Percentiles rank a stretch among this genome's conserved stretches.
Conservation (phyloP, 805 yeast genomes). For the Saccharomyces kudriavzevii region DNA sequence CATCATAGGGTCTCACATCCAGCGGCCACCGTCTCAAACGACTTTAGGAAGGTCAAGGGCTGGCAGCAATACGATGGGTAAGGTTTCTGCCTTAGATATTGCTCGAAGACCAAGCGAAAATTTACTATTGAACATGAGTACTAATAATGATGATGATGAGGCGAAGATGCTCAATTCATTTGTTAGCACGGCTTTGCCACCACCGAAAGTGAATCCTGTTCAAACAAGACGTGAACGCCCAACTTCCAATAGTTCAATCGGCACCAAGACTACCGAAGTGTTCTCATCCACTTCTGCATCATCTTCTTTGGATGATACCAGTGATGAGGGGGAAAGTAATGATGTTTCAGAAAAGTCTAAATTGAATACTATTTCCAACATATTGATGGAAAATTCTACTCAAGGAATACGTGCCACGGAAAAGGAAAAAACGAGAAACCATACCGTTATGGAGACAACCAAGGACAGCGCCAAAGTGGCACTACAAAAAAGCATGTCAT, state of each 20-base stretch:
- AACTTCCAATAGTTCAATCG: conserved; percentile 27
- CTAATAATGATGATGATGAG: conserved; percentile 3
- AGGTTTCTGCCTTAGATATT: conserved; percentile 22
- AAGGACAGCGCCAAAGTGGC: background rate
- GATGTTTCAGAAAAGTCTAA: conserved; percentile 2
- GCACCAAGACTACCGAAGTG: conserved; percentile 23
- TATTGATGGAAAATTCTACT: background rate
- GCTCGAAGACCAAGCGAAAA: conserved; percentile 31
- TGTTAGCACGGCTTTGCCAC: conserved; percentile 9
- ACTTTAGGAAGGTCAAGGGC: background rate
- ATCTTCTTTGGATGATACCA: conserved; percentile 25
- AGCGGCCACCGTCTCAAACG: background rate
- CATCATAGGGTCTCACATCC: background rate
- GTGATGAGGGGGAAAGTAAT: conserved; percentile 5
- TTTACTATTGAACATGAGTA: conserved; percentile 14
- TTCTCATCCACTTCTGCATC: conserved; percentile 25
- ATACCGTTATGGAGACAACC: background rate
- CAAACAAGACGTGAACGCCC: conserved; percentile 19
- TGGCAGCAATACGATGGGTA: conserved; percentile 6
- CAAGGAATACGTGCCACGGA: too few relatives aligned
- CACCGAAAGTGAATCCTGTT: conserved; percentile 20
- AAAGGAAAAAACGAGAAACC: conserved; percentile 1
- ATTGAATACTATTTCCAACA: background rate
- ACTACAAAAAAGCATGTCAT: conserved; percentile 2
- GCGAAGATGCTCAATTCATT: background rate